Conservation (phyloP, 768 basidiomycete genomes). For the Daedaleopsis nitida region DNA sequence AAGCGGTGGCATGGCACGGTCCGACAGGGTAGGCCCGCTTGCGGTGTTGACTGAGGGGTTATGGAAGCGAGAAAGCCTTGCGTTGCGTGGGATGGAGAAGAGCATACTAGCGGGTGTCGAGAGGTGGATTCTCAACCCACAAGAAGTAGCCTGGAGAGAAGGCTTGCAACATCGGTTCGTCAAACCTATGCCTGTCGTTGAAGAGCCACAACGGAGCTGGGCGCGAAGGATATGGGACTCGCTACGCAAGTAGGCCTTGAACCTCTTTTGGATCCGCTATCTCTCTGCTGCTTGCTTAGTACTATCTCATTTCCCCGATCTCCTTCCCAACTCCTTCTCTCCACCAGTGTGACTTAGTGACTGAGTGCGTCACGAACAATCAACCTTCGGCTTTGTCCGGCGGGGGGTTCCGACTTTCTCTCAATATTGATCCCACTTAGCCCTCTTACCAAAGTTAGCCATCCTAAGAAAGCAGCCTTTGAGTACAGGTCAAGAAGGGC, state of each 20-base stretch:
- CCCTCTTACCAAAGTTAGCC: no score
- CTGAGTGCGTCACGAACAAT: no score
- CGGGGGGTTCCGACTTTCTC: no score
- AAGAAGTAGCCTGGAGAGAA: slow-evolving; percentile 14
- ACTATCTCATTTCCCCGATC: no score
- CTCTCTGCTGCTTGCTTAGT: no score
- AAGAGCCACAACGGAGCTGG: slow-evolving; percentile 13
- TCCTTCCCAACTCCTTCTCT: no score
- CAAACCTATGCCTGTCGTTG: slow-evolving; percentile 1
- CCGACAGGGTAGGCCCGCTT: slow-evolving; percentile 47
- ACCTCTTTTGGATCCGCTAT: not conserved
- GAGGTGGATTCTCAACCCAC: slow-evolving; percentile 34
- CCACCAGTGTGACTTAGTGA: no score
- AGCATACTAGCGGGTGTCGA: slow-evolving; percentile 48
- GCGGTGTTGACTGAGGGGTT: slow-evolving; percentile 72
- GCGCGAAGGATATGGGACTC: slow-evolving; percentile 6
- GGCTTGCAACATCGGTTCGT: slow-evolving; percentile 17
- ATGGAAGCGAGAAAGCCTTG: slow-evolving; percentile 65
- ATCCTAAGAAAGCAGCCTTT: no score
- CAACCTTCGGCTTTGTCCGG: no score
- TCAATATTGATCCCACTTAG: no score
- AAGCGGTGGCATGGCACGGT: not conserved
- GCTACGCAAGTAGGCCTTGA: slow-evolving; percentile 1
- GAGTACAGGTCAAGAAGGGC: no score
- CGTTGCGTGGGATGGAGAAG: slow-evolving; percentile 62